Base-by-base conservation (phyloP, 495 filamentous ascomycete species). In the Trichoderma parareesei region DNA sequence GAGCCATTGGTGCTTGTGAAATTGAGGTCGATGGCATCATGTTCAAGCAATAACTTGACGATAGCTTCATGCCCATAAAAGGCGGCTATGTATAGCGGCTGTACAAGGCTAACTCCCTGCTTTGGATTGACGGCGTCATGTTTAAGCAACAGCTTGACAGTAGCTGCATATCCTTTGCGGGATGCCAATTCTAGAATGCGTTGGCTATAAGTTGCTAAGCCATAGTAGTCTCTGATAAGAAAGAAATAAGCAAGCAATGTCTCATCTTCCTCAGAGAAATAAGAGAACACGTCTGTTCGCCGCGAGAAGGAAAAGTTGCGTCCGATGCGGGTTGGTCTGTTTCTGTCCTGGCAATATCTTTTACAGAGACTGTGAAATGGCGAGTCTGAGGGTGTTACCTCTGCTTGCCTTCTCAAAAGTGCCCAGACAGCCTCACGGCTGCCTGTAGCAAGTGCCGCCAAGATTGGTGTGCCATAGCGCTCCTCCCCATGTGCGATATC, bases 391-490 rank as follows among this genome's bases (percentile, higher is more conserved):
- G 38, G 20, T 37, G 38, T 3, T 7, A 0, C 18, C 37, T 35
- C 20, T 10, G 14, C 20, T 35, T 3, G 16, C 5, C 1, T 11
- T 13, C 9, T 65, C 63, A 81, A 43, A 48, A 83, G 63, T 14
- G 69, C 70, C 20, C 67, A 46, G 18, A 71, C 67, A 20, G 71
- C 68, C 37, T 68, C 66, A 13, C 69, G 46, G 33, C 72, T 71
- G 0, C 67, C 41, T 8, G 55, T 71, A 38, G 74, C 76, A 6
- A 78, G 40, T n/a, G 76, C 79, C 6, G 77, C 81, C 68, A 82
- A 75, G 16, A 82, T 16, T 16, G 81, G 79, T 16, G 71, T 68
- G 1, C 71, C 71, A 68, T 80, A 79, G 18, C 72, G 72, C 57
- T 74, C 79, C 3, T 68, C 67, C 64, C 69, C 66, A 16, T 73